Conservation (phyloP, 2,329 filamentous ascomycete genomes). For the Davidsoniella virescens region DNA sequence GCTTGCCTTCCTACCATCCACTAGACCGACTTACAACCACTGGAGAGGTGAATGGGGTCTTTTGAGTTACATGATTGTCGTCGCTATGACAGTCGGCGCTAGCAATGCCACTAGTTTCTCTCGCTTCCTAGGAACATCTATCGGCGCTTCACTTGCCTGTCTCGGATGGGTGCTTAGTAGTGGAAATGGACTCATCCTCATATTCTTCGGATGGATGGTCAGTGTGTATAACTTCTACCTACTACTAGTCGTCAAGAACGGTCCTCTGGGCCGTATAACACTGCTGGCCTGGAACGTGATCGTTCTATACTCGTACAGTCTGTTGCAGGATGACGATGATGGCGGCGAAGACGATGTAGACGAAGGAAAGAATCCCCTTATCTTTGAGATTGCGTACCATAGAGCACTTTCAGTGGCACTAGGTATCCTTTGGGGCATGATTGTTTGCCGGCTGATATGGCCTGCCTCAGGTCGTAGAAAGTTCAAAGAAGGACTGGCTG, state of each 20-base stretch:
- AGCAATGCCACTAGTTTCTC: constrained; percentile 84
- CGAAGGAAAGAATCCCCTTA: constrained; percentile 66
- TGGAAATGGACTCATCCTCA: constrained; percentile 60
- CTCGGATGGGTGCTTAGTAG: constrained; percentile 61
- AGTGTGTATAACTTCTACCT: constrained; percentile 77
- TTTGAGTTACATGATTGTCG: constrained; percentile 94
- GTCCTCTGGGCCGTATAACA: constrained; percentile 82
- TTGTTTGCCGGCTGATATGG: constrained; percentile 82
- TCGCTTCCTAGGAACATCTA: constrained; percentile 70
- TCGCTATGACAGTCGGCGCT: constrained; percentile 91
- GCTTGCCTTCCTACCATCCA: constrained; percentile 67
- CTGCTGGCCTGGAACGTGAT: constrained; percentile 93
- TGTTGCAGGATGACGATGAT: constrained; percentile 63
- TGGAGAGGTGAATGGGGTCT: constrained; percentile 97
- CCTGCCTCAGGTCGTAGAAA: constrained; percentile 80
- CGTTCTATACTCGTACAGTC: constrained; percentile 82
- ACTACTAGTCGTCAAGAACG: constrained; percentile 69
- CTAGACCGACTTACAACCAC: constrained; percentile 62
- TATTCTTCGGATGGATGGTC: constrained; percentile 66
- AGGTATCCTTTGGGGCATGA: constrained; percentile 81
- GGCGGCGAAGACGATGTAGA: constrained; percentile 79
- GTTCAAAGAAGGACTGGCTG: constrained; percentile 72
- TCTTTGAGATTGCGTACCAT: constrained; percentile 75
- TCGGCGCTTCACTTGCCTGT: constrained; percentile 63
- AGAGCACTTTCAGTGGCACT: constrained; percentile 72